Conservation (phyloP, 495 filamentous ascomycete genomes). For the Astrocystis sublimbata region DNA sequence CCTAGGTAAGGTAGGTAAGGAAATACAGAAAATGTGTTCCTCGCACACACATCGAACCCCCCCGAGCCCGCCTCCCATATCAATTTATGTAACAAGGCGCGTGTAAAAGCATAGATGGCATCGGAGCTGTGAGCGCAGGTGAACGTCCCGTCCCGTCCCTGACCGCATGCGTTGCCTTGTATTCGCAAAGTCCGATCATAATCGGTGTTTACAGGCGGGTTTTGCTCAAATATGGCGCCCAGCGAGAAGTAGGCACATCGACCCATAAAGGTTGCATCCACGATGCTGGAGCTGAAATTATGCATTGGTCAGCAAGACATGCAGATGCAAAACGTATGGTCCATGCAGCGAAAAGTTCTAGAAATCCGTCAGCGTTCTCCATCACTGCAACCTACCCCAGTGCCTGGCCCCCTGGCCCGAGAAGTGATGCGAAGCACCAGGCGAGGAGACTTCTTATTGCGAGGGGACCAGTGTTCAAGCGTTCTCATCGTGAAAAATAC, state of each 20-base stretch:
- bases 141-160: neutral
- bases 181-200: neutral
- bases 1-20: neutral
- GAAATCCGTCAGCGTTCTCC: constrained; percentile 18
- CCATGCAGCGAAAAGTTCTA: constrained; percentile 19
- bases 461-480: neutral
- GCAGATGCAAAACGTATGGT: constrained; percentile 8
- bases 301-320: constrained; percentile 17
- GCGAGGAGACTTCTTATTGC: neutral
- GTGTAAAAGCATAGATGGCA: neutral
- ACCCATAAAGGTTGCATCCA: constrained; percentile 3
- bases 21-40: too few species aligned
- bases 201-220: neutral
- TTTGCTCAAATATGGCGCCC: neutral
- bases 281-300: constrained; percentile 13
- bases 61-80: neutral
- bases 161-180: neutral
- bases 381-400: constrained; percentile 19
- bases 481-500: neutral
- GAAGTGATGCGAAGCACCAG: neutral
- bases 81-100: neutral
- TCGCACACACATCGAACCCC: too few species aligned
- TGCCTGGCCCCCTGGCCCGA: neutral
- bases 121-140: neutral
- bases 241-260: neutral